Base-by-base conservation (phyloP, 176 grass and related monocot species). In the Aegilops bicornis region DNA sequence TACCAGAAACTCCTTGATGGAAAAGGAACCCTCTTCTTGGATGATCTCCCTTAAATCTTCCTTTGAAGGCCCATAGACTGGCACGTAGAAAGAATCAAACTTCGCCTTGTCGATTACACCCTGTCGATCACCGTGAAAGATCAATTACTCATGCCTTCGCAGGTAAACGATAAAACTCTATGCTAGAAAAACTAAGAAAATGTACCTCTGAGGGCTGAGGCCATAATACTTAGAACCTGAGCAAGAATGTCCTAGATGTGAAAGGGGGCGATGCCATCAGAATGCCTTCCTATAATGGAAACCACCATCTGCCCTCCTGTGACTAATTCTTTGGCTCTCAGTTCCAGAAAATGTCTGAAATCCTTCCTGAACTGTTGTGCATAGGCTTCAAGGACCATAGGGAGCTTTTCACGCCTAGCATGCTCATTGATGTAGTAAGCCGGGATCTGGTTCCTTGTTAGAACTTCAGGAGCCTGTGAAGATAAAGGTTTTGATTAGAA, bases 291-390 rank as follows among this genome's bases (percentile, higher is more conserved):
- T 7, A 8, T 9, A 9, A 81, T 5, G 4, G 79, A 81, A 48
- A 81, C 1, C 0, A 81, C 24, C 79, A 81, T 67, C 16, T 3
- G 79, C 1, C 79, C 62, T 23, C 62, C 39, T 1, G 37, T 40
- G 5, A 48, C 79, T 17, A 67, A 47, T 9, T 81, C 79, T 48
- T 81, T 24, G 40, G 79, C 79, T 17, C 79, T 10, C 39, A 81
- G 19, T 0, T 14, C 39, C 36, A 81, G 43, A 10, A 67, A 81
- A 6, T 20, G 61, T 11, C 15, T 22, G 24, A 81, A 81, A n/a
- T 81, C 79, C 0, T 81, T 67, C 10, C 8, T 67, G 10, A 67
- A 81, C 25, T 81, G 79, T 1, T 5, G 15, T 22, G 2, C 15
- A 48, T 81, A 81, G 0, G 62, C 37, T 4, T 48, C 36, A 22